Percentiles rank a stretch among this genome's conserved stretches.
Conservation (phyloP, 2,329 filamentous ascomycete genomes). For the Fusarium multiceps region DNA sequence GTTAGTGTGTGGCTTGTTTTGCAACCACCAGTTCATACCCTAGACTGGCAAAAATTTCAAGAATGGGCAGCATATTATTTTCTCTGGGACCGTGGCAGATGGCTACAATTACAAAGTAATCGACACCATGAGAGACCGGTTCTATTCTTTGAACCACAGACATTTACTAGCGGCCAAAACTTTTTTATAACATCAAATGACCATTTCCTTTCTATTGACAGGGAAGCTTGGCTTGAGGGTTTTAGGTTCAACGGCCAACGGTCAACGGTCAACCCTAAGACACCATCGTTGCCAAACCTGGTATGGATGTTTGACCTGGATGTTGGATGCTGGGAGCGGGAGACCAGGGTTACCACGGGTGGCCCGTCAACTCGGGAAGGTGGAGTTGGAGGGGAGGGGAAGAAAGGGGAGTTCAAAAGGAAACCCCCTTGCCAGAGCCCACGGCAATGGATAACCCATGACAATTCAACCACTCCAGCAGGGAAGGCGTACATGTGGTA, state of each 20-base stretch:
- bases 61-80: not conserved
- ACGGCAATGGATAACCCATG: slow-evolving; percentile 40
- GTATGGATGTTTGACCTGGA: slow-evolving; percentile 34
- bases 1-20: not conserved
- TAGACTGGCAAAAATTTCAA: not conserved
- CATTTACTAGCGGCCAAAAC: not conserved
- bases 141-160: not conserved
- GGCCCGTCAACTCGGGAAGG: slow-evolving; percentile 42
- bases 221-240: slow-evolving; percentile 31
- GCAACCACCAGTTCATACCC: not conserved
- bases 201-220: slow-evolving; percentile 13
- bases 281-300: slow-evolving; percentile 25
- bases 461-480: slow-evolving; percentile 37
- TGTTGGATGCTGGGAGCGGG: slow-evolving; percentile 41
- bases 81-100: not conserved
- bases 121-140: not conserved
- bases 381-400: slow-evolving; percentile 41
- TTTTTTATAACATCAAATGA: not conserved
- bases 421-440: slow-evolving; percentile 45
- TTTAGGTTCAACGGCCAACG: slow-evolving; percentile 43
- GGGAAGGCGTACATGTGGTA: slow-evolving; percentile 31
- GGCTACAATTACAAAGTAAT: not conserved
- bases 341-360: slow-evolving; percentile 45
- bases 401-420: slow-evolving; percentile 27
- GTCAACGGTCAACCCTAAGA: slow-evolving; percentile 36